Evolutionary conservation across 2,329 filamentous ascomycete species (phyloP), one percentile per base, ranked within the genome.

Genomic region (Fusarium sp.): DNA sequence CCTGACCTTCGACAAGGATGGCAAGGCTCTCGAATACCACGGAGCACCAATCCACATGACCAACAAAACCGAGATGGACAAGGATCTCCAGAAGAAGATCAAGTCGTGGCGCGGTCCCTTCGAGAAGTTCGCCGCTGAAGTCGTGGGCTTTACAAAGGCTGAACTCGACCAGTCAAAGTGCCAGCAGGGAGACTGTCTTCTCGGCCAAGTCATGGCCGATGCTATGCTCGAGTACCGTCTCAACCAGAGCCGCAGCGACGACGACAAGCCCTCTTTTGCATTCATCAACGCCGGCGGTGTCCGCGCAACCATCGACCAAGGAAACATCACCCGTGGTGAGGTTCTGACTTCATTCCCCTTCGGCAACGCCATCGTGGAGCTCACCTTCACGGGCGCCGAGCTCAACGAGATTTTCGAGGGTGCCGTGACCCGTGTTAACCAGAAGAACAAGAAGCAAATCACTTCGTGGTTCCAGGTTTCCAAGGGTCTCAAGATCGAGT

Each of bases 341-440:
- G 85, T 90, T 7, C 79, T 90, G 4, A 90, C 87, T 0, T 83
- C 87, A 0, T 91, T 91, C 76, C 88, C 88, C 37, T 91, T 91
- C 66, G 85, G 86, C 54, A 91, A 91, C 76, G 81, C 87, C 42
- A 81, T 91, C 20, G 87, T 89, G 11, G 86, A 90, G 70, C 76
- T 90, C 17, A 77, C 74, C 1, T 81, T 86, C 63, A 78, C 79
- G 0, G 88, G 88, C 18, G 77, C 82, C 11, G 80, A 85, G 41
- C 73, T 91, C 6, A 87, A 85, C 82, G 79, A 82, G 40, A 80
- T 86, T 7, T 79, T 91, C 31, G 87, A 90, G 72, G 88, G 88
- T 6, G 82, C 85, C 58, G 81, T 90, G 5, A 82, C 83, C 6
- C 78, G 77, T 23, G 76, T 86, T 40, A 90, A 85, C 77, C 81